phyloP scores from a whole-genome alignment of 2,329 filamentous ascomycete species.

The Colletotrichum zoysiae region DNA sequence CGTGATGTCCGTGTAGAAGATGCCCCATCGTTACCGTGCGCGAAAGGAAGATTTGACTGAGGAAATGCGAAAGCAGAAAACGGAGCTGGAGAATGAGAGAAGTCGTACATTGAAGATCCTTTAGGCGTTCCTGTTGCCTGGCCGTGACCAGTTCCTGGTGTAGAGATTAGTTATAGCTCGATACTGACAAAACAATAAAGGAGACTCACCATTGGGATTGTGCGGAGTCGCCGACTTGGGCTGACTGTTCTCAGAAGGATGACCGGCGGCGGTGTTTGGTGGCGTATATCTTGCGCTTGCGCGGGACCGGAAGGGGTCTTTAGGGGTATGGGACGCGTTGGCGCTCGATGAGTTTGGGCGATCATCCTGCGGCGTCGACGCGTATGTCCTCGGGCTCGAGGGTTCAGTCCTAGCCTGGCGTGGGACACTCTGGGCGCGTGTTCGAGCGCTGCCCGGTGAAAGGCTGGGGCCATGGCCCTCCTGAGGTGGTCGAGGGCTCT shows the following conservation, averaged over 20 bases:
- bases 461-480: slow-evolving; percentile 39
- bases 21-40: slow-evolving; percentile 2
- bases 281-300: slow-evolving; percentile 43
- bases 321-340: slow-evolving; percentile 33
- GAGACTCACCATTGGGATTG: neutral
- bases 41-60: slow-evolving; percentile 13
- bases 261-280: slow-evolving; percentile 27
- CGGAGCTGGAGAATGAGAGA: slow-evolving; percentile 41
- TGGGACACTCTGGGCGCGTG: slow-evolving; percentile 51
- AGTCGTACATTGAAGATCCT: slow-evolving; percentile 63
- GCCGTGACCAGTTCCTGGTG: slow-evolving; percentile 5
- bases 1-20: slow-evolving; percentile 8
- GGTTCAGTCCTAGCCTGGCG: slow-evolving; percentile 36
- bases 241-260: slow-evolving; percentile 12
- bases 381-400: slow-evolving; percentile 33
- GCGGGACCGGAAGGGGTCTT: slow-evolving; percentile 39
- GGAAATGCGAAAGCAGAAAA: slow-evolving; percentile 20
- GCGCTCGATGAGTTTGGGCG: slow-evolving; percentile 34
- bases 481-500: slow-evolving; percentile 49
- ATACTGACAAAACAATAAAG: too few relatives aligned
- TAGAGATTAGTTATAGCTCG: slow-evolving; percentile 11
- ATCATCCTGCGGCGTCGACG: slow-evolving; percentile 33
- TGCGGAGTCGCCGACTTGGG: slow-evolving; percentile 19
- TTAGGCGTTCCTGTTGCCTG: slow-evolving; percentile 45
- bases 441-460: slow-evolving; percentile 44